Percentiles rank a stretch among this genome's conserved stretches.
Conservation (phyloP, 2,329 filamentous ascomycete genomes). For the Fusarium nodosum region DNA sequence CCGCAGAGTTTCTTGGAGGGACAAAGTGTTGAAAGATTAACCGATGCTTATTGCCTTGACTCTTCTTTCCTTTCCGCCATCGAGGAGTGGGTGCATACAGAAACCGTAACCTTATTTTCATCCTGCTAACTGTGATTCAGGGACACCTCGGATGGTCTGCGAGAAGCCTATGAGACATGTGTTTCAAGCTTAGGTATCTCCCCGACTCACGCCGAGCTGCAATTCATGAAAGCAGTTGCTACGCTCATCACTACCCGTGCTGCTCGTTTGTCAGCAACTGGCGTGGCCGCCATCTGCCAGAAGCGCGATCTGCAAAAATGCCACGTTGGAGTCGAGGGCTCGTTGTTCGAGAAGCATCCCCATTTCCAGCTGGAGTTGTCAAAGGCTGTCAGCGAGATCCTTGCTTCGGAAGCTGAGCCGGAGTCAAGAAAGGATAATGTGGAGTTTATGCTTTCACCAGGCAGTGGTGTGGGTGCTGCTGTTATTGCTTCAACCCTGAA, state of each 20-base stretch:
- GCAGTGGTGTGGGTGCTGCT: constrained; percentile 18
- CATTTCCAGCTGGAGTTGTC: constrained; percentile 96
- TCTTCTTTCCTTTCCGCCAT: constrained; percentile 93
- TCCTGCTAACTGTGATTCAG: constrained; percentile 56
- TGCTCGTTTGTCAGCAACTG: constrained; percentile 91
- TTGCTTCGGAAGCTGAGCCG: background rate
- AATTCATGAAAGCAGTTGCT: constrained; percentile 87
- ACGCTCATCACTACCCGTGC: constrained; percentile 97
- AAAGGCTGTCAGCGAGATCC: constrained; percentile 89
- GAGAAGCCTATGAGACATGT: constrained; percentile 87
- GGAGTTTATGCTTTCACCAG: constrained; percentile 8
- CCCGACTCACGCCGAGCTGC: constrained; percentile 81
- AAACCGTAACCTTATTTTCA: accelerated
- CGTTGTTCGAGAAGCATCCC: constrained; percentile 98
- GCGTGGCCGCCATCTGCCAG: constrained; percentile 94
- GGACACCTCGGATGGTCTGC: constrained; percentile 94
- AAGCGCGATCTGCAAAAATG: constrained; percentile 91
- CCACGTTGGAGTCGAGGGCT: constrained; percentile 96
- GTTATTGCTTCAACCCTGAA: constrained; percentile 16
- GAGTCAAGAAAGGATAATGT: background rate
- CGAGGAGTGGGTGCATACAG: constrained; percentile 74
- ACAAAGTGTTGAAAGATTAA: constrained; percentile 68
- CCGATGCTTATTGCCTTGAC: constrained; percentile 90
- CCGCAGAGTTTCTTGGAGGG: background rate
- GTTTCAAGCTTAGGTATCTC: constrained; percentile 78